These are phyloP conservation scores for Daldinia eschscholtzii DNA, from an alignment of 2,329 filamentous ascomycete genomes.

Conservation along the genomic window DNA sequence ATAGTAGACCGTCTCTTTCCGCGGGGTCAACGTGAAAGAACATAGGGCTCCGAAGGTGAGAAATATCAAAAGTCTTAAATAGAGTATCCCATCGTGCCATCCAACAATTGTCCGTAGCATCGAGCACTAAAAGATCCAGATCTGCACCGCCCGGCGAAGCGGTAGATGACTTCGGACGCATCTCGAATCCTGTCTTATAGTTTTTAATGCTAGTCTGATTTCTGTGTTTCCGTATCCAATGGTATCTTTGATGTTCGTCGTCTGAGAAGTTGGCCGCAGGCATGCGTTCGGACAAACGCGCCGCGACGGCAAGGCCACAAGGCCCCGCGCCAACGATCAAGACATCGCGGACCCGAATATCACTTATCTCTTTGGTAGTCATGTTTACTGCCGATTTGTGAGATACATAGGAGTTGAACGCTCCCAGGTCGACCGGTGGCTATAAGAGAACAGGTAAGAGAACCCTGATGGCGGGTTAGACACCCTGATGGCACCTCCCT, in stretches of 20 bases:
- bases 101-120: conserved; percentile 73
- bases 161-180: conserved; percentile 51
- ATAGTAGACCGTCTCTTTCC: conserved; percentile 79
- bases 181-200: conserved; percentile 57
- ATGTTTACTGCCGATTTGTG: conserved; percentile 25
- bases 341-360: conserved; percentile 69
- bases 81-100: conserved; percentile 77
- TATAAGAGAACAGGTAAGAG: conserved; percentile 17
- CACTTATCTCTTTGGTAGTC: conserved; percentile 29
- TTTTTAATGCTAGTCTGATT: conserved; percentile 70
- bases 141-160: conserved; percentile 37
- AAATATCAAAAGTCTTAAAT: conserved; percentile 77
- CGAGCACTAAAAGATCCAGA: conserved; percentile 71
- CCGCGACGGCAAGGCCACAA: conserved; percentile 79
- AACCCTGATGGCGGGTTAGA: conserved; percentile 38
- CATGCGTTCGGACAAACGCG: conserved; percentile 77
- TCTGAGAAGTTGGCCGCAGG: conserved; percentile 86
- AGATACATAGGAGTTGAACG: background rate
- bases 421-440: background rate
- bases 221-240: conserved; percentile 78
- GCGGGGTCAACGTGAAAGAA: conserved; percentile 84
- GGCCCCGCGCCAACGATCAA: conserved; percentile 81
- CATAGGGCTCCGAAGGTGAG: conserved; percentile 81
- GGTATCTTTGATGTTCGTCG: conserved; percentile 83
- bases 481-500: conserved; percentile 39